These are phyloP conservation scores for Bisporella sp. DNA, from an alignment of 2,329 filamentous ascomycete genomes.

Conservation along the genomic window DNA sequence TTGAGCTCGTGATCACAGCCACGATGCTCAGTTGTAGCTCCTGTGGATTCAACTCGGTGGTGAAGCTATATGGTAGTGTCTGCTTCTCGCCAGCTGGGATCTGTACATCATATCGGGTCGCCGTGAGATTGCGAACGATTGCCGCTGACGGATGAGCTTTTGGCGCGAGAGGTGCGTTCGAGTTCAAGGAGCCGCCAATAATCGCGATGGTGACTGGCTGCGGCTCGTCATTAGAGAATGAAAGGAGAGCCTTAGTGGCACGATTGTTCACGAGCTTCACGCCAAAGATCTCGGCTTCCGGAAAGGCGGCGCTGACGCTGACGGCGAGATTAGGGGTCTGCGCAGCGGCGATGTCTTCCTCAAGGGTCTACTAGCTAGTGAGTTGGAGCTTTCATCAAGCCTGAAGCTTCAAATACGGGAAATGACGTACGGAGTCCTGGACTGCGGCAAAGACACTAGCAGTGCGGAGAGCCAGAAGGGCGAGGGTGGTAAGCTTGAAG, in stretches of 20 bases:
- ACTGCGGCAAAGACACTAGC: conserved; percentile 57
- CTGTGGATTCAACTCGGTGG: conserved; percentile 87
- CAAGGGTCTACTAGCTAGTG: conserved; percentile 10
- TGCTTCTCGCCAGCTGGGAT: conserved; percentile 71
- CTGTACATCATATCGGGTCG: conserved; percentile 63
- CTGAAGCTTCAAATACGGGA: conserved; percentile 1
- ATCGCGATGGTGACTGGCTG: conserved; percentile 68
- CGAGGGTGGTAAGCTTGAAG: conserved; percentile 64
- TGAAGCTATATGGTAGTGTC: conserved; percentile 75
- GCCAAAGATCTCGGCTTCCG: conserved; percentile 70
- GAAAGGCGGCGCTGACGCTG: conserved; percentile 55
- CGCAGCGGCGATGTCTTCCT: conserved; percentile 18
- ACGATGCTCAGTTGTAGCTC: conserved; percentile 74
- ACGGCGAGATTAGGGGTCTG: conserved; percentile 49
- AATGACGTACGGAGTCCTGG: conserved; percentile 30
- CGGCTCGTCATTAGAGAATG: conserved; percentile 78
- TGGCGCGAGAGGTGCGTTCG: conserved; percentile 44
- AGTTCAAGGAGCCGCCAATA: conserved; percentile 66
- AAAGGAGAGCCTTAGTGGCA: conserved; percentile 73
- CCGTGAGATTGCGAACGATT: conserved; percentile 80
- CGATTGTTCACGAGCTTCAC: conserved; percentile 93
- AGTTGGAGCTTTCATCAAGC: conserved; percentile 4
- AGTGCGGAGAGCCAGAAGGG: conserved; percentile 63
- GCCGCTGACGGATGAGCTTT: conserved; percentile 39
- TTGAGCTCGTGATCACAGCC: conserved; percentile 62